These are phyloP conservation scores for Furcasterigmium sp. DNA, from an alignment of 2,329 filamentous ascomycete genomes.

Conservation along the genomic window DNA sequence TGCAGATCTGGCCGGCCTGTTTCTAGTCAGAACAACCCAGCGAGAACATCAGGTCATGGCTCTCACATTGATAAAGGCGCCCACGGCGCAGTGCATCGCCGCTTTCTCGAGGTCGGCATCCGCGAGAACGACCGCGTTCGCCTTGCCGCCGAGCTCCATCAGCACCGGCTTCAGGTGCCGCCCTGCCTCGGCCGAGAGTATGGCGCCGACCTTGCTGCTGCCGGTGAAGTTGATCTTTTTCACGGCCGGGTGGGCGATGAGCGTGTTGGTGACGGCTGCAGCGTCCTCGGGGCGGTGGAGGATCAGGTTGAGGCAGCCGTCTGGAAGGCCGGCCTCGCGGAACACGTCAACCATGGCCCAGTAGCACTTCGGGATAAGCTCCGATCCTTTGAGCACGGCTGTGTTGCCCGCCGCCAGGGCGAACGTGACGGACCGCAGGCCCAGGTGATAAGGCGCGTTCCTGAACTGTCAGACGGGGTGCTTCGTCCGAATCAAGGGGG, in stretches of 20 bases:
- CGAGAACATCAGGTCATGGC: no score
- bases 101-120: conserved; percentile 39
- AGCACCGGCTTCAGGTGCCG: conserved; percentile 6
- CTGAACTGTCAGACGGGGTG: conserved; percentile 2
- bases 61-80: conserved; percentile 11
- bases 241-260: conserved; percentile 30
- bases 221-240: conserved; percentile 40
- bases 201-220: conserved; percentile 32
- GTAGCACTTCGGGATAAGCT: conserved; percentile 23
- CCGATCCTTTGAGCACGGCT: conserved; percentile 24
- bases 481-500: no score
- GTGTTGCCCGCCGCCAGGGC: conserved; percentile 18
- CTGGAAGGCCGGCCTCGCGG: conserved; percentile 33
- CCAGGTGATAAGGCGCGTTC: conserved; percentile 20
- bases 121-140: conserved; percentile 32
- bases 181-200: conserved; percentile 29
- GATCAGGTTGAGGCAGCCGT: conserved; percentile 33
- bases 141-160: conserved; percentile 7
- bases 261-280: conserved; percentile 22
- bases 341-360: conserved; percentile 27
- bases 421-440: conserved; percentile 11
- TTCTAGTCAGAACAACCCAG: not conserved
- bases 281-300: conserved; percentile 24
- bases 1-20: conserved; percentile 60
- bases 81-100: conserved; percentile 18